Evolutionary conservation across 257 asterid species (phyloP), one percentile per base, ranked within the genome.

Genomic region (Solanum sitiens): DNA sequence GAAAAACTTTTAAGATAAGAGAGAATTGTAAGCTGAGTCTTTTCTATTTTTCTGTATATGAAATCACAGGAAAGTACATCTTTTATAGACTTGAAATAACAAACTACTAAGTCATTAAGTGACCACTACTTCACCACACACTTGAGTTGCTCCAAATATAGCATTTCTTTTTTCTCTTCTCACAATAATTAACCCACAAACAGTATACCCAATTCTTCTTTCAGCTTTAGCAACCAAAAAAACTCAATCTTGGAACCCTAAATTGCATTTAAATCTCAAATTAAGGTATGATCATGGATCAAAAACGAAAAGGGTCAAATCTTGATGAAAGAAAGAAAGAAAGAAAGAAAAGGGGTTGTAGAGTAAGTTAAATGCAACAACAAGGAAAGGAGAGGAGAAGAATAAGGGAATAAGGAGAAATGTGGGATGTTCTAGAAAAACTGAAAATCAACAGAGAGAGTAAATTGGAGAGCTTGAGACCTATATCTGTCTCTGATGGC

Each of bases 101-200:
- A 35, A 35, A 35, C 39, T 35, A 35, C 5, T 35, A 35, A 35
- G 39, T 5, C 4, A 35, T 7, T 35, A 35, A 35, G 5, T 35
- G 39, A 35, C 39, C 39, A 35, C 39, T 5, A 35, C 39, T 35
- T 35, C 1, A 65, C 86, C 88, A 90, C 90, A 93, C 87, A 91
- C 90, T 80, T 87, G 87, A 92, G 92, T 85, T 89, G 93, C 92
- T 92, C 92, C 94, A 91, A 92, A 89, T 83, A 91, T 68, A 92
- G 90, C 98, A 95, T 94, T 91, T 90, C 89, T 93, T 90, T 90
- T 32, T 3, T 44, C 5, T 32, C 15, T 8, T 16, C 61, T 21
- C 40, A 35, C 53, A 39, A 74, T 39, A 74, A 79, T 40, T 82
- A 70, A 50, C 85, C 68, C 6, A 82, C 42, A 82, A 82, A 82